A percentile compares a stretch with the other conserved stretches of the same genome.
Evolutionary conservation across 805 yeast species (phyloP).

Genomic region (Saccharomycopsis babjevae): DNA sequence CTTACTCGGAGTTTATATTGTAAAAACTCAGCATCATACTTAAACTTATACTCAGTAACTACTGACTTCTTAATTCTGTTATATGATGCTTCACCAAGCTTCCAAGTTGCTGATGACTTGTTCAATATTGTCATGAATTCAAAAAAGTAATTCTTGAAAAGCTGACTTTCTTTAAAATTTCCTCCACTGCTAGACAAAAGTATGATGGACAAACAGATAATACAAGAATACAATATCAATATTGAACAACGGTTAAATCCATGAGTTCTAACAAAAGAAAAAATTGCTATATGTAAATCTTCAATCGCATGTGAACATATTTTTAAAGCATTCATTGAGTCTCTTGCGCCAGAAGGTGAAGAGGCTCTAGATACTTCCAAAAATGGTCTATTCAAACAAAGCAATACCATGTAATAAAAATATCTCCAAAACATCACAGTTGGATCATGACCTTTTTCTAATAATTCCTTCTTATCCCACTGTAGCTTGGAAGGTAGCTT

Average conservation of each 20-base stretch:
- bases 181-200: constrained; percentile 22
- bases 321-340: constrained; percentile 6
- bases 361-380: constrained; percentile 4
- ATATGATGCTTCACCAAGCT: constrained; percentile 36
- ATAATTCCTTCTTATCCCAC: constrained; percentile 37
- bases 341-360: background rate
- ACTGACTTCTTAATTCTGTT: constrained; percentile 31
- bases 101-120: constrained; percentile 38
- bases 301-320: constrained; percentile 26
- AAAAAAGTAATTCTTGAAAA: constrained; percentile 25
- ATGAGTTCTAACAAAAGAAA: constrained; percentile 30
- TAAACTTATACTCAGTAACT: constrained; percentile 12
- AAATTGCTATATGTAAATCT: constrained; percentile 32
- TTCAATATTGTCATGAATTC: constrained; percentile 33
- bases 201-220: constrained; percentile 35
- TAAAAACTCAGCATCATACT: background rate
- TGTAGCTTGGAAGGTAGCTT: constrained; percentile 38
- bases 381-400: constrained; percentile 27
- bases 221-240: constrained; percentile 38
- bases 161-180: background rate
- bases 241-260: constrained; percentile 35
- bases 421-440: constrained; percentile 43
- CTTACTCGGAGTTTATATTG: background rate
- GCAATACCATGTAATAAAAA: constrained; percentile 45
- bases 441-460: constrained; percentile 39